These are phyloP conservation scores for Exutisphaerella laricina DNA, from an alignment of 2,329 filamentous ascomycete species.

Conservation along the genomic window DNA sequence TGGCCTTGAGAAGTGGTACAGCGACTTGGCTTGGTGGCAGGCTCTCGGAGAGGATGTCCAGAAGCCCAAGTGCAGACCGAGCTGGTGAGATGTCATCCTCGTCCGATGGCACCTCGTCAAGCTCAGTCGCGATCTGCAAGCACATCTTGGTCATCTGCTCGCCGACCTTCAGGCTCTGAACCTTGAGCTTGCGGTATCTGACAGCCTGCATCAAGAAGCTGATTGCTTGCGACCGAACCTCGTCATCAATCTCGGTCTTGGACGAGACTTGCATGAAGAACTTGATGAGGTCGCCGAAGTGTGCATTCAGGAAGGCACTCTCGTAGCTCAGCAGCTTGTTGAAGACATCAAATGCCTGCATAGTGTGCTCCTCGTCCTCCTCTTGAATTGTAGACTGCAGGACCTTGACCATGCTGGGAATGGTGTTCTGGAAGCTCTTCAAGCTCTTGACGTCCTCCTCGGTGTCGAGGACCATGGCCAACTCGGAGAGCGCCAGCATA, in stretches of 20 bases:
- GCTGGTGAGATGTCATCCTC: constrained; percentile 84
- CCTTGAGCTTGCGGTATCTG: constrained; percentile 88
- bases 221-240: constrained; percentile 81
- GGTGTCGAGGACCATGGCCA: constrained; percentile 80
- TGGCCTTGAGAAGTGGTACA: constrained; percentile 80
- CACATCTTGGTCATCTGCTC: constrained; percentile 81
- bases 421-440: constrained; percentile 67
- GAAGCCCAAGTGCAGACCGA: constrained; percentile 74
- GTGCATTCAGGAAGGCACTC: constrained; percentile 70
- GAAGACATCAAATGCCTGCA: constrained; percentile 93
- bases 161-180: constrained; percentile 83
- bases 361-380: constrained; percentile 72
- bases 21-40: constrained; percentile 91
- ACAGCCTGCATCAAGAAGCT: constrained; percentile 92
- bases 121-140: constrained; percentile 83
- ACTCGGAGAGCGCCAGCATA: constrained; percentile 78
- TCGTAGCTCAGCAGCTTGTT: constrained; percentile 91
- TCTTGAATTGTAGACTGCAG: constrained; percentile 76
- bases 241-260: constrained; percentile 72
- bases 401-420: constrained; percentile 84
- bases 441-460: constrained; percentile 75
- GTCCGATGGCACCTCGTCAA: constrained; percentile 64
- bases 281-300: constrained; percentile 82
- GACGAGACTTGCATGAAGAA: constrained; percentile 88
- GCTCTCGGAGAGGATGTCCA: constrained; percentile 83